These are phyloP conservation scores for Malassezia brasiliensis DNA, from an alignment of 1,284 basidiomycete genomes.

Conservation along the genomic window DNA sequence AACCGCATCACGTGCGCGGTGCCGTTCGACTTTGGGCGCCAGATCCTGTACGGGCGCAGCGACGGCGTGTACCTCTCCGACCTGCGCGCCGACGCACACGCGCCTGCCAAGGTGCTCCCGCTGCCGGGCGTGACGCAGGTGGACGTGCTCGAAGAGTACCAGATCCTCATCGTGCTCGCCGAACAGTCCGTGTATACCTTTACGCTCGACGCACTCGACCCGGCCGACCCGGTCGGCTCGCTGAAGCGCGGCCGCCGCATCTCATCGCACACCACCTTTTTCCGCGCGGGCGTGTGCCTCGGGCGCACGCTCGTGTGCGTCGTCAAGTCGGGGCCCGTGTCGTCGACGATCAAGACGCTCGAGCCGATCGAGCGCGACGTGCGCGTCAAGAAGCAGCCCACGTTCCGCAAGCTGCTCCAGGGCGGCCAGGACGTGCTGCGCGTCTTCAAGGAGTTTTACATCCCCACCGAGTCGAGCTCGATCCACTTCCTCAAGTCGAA, in stretches of 20 bases:
- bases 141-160: slow-evolving; percentile 91
- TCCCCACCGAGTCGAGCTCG: slow-evolving; percentile 89
- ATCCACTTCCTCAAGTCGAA: slow-evolving; percentile 97
- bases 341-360: slow-evolving; percentile 92
- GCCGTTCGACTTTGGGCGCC: slow-evolving; percentile 75
- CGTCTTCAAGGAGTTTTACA: slow-evolving; percentile 92
- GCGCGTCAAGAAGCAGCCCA: slow-evolving; percentile 65
- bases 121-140: slow-evolving; percentile 85
- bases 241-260: slow-evolving; percentile 89
- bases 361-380: slow-evolving; percentile 88
- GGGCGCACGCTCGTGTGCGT: slow-evolving; percentile 92
- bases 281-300: slow-evolving; percentile 89
- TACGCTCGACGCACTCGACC: slow-evolving; percentile 83
- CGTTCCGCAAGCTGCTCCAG: slow-evolving; percentile 81
- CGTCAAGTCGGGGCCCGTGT: slow-evolving; percentile 86
- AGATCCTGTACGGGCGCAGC: slow-evolving; percentile 89
- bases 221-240: slow-evolving; percentile 77
- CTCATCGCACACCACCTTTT: slow-evolving; percentile 91
- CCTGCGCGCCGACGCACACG: slow-evolving; percentile 59
- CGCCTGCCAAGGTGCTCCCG: slow-evolving; percentile 77
- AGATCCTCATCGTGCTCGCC: slow-evolving; percentile 76
- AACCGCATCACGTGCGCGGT: slow-evolving; percentile 80
- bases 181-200: slow-evolving; percentile 94
- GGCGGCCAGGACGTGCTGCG: slow-evolving; percentile 89
- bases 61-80: slow-evolving; percentile 93